Evolutionary conservation across 1,284 basidiomycete genomes (phyloP), one percentile per base, ranked within the genome.

Genomic region (Bondarzewia mesenterica): DNA sequence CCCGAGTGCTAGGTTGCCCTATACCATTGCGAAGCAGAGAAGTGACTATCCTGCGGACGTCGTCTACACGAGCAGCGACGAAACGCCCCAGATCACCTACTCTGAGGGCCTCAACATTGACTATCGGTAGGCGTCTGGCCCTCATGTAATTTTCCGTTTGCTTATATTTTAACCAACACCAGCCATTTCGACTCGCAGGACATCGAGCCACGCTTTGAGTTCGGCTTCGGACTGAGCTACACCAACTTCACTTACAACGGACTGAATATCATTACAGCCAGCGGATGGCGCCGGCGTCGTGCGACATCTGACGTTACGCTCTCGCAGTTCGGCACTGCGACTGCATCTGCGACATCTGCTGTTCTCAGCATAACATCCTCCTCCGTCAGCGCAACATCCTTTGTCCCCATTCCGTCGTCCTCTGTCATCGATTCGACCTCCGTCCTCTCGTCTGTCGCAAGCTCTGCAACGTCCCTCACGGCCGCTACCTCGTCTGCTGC

Each of bases 211-310:
- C 69, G 78, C 18, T 85, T 71, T 54, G 74, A 75, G 46, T 86
- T 86, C 56, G 84, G 84, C 2, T 82, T 72, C 55, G 73, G 82
- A 0, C 58, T 80, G 46, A 73, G 69, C 37, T 82, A 80, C 62
- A 76, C 78, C 18, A 64, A 58, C 0, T 82, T 82, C 62, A 58
- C 60, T 22, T 73, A 71, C 53, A 62, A 59, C 18, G 61, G 63
- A 29, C 52, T 75, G n/a, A 36, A 57, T 23, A 56, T 65, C 26
- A 47, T 18, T 25, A 16, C 20, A 44, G 36, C 47, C 51, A 18
- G 49, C 36, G 50, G 10, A 50, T 52, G 48, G 40, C 39, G 46
- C 40, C 4, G 25, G 16, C 32, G 25, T 7, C 29, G 27, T 15
- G 44, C 22, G 8, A 27, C 6, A n/a, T 35, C 16, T 20, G n/a